Evolutionary conservation across 345 rosid genomes (phyloP), one percentile per base, ranked within the genome.

Genomic region (Streptanthus diversifolius): DNA sequence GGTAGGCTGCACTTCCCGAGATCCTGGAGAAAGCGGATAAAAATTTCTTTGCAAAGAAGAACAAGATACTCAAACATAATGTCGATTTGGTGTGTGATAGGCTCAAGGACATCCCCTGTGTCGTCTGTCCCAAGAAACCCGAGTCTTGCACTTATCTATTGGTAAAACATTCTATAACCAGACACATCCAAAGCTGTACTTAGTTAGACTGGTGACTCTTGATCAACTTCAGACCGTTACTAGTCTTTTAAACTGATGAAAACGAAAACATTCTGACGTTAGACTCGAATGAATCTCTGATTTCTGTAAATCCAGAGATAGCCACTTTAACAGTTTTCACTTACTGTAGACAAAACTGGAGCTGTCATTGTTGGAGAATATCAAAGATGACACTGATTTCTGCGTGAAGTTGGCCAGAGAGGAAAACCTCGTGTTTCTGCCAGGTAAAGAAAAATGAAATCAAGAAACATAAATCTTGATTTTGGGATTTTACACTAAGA

Each of bases 101-200:
- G 65, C 82, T 93, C 15, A 63, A 81, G 67, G 91, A 86, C 51
- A 88, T 90, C 5, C 85, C 89, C 22, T 87, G 83, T 70, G 67
- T 88, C 55, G 80, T 81, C 12, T 87, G 90, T 73, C 82, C 83
- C 25, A 74, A 41, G 17, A 88, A 83, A 79, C 93, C 89, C 1
- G 92, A 88, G 66, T 89, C 88, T 35, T 84, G 89, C 63, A 88
- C 87, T 84, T 88, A 79, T 70, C 76, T 84, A 25, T 54, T 92
- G 92, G 98, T 89, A 79, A 4, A 71, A 19, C 44, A n/a, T 30
- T 69, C 2, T 65, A 10, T 32, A 25, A 51, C 45, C 14, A 15
- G 12, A 15, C 56, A 57, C 11, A 37, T 73, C 32, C 44, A 52
- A 30, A 18, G 5, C n/a, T 39, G 11, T 71, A 48, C 39, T 48